These are phyloP conservation scores for Ceratobasidium theobromae DNA, from an alignment of 1,284 basidiomycete genomes.

Conservation along the genomic window DNA sequence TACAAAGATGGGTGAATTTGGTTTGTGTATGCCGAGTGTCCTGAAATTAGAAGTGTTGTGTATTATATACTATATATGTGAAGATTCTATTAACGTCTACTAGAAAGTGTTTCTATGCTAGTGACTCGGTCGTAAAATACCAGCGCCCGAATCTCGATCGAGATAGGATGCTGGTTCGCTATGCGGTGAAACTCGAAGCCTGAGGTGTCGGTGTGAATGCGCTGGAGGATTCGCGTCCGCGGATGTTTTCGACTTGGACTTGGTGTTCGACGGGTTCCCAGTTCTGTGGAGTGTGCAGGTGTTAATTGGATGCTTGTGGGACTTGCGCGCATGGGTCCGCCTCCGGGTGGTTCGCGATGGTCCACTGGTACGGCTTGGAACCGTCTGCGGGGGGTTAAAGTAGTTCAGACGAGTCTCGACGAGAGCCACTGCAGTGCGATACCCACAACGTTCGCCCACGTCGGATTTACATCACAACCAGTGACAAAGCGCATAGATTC, in stretches of 20 bases:
- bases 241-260: conserved; percentile 56
- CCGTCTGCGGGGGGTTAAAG: conserved; percentile 37
- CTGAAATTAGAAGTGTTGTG: too few species aligned
- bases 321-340: conserved; percentile 19
- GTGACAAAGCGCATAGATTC: background rate
- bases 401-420: conserved; percentile 35
- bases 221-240: conserved; percentile 52
- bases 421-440: conserved; percentile 11
- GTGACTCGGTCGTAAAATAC: conserved; percentile 52
- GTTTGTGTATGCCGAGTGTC: too few species aligned
- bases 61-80: too few species aligned
- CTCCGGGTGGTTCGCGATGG: conserved; percentile 31
- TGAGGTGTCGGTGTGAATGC: conserved; percentile 51
- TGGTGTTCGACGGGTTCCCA: conserved; percentile 37
- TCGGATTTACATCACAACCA: too few species aligned
- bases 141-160: conserved; percentile 58
- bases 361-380: conserved; percentile 36
- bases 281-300: conserved; percentile 24
- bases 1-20: background rate
- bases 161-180: conserved; percentile 43
- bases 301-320: background rate
- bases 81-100: too few species aligned
- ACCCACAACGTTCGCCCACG: background rate
- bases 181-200: conserved; percentile 57
- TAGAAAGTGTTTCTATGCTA: too few species aligned